Base-by-base conservation (phyloP, 2,329 filamentous ascomycete species). In the Lachnellula subtilissima region DNA sequence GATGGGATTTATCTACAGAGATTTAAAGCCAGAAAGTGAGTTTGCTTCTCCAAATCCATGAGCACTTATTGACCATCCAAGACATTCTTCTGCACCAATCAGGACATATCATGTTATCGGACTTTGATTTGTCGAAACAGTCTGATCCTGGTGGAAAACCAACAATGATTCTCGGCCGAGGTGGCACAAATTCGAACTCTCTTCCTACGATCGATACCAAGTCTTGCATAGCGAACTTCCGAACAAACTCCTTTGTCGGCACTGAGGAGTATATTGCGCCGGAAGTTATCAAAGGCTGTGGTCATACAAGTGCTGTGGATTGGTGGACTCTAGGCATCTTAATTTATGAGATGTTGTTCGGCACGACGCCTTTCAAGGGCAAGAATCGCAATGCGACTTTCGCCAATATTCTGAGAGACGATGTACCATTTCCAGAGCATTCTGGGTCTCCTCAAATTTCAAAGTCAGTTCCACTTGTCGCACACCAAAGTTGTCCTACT, bases 51-150 rank as follows among this genome's bases (percentile, higher is more conserved):
- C 9, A 40, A 22, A 42, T 59, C 59, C 40, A 42, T 42, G 48
- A 19, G 35, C 36, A 40, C 15, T 22, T 57, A 66, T 76, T 81
- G 68, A 80, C 64, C 23, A 23, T 5, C 39, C 6, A 64, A 97
- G 92, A 99, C 67, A 99, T 99, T 63, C 80, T 99, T 14, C 84
- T 99, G 22, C 94, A 99, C 72, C 94, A 99, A 73, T 97, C 94
- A n/a, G 94, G 94, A 15, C 94, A 99, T 73, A 99, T 99, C 67
- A 99, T 99, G 94, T 82, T 99, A 71, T 97, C 94, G 59, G 94
- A 99, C 76, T 99, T 99, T 74, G 94, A 99, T 74, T 76, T 99
- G 60, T 97, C 92, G 9, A 99, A 99, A 74, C 94, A 99, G 74
- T 99, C 94, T 6, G 94, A 95, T 64, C 87, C 90, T 15, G 94